phyloP scores from a whole-genome alignment of 2,329 filamentous ascomycete genomes.

The Emergomyces pasteurianus region DNA sequence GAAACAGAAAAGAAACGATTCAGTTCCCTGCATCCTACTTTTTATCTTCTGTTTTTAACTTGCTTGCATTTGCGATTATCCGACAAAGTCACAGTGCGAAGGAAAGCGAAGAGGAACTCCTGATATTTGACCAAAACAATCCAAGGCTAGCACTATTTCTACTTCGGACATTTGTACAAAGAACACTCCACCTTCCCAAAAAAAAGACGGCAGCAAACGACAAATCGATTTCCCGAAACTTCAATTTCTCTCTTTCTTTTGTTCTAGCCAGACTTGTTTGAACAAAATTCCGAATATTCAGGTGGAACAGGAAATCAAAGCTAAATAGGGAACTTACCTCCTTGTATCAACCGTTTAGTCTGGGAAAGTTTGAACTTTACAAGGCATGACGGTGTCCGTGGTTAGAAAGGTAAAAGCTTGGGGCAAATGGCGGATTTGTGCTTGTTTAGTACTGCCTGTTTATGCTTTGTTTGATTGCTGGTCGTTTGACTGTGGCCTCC shows the following conservation, averaged over 20 bases:
- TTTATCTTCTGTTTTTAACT: slow-evolving; percentile 10
- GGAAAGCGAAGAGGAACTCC: slow-evolving; percentile 49
- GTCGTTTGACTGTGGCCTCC: neutral
- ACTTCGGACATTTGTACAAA: neutral
- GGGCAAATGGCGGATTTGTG: neutral
- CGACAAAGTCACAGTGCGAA: slow-evolving; percentile 43
- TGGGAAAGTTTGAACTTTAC: neutral
- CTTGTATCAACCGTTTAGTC: neutral
- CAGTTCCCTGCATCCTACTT: slow-evolving; percentile 44
- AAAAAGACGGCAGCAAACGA: neutral
- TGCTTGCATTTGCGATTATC: slow-evolving; percentile 23
- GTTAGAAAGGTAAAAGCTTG: neutral
- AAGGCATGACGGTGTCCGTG: neutral
- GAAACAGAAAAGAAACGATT: slow-evolving; percentile 37
- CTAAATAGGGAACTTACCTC: neutral
- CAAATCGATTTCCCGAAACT: neutral
- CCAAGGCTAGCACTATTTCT: slow-evolving; percentile 29
- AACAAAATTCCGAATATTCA: neutral
- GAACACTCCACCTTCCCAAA: neutral
- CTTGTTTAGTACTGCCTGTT: neutral
- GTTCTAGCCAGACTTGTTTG: neutral
- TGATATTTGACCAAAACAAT: slow-evolving; percentile 66
- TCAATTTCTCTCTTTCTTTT: neutral
- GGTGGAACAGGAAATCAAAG: neutral
- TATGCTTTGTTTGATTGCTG: neutral